Base-by-base conservation (phyloP, 345 rosid genomes). In the Gossypioides kirkii region DNA sequence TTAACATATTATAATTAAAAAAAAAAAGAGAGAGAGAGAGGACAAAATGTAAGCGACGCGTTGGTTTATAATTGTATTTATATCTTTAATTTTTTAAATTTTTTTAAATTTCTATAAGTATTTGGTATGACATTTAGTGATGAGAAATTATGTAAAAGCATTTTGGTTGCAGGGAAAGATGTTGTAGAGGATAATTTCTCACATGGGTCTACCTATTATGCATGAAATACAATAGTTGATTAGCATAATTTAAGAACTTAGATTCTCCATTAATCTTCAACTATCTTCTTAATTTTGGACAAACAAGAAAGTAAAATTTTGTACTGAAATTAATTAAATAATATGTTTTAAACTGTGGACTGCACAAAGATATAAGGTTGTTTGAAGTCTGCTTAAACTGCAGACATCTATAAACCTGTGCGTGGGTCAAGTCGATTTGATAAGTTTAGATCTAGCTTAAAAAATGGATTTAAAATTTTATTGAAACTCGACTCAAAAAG, bases 151-250 rank as follows among this genome's bases (percentile, higher is more conserved):
- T 2, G 43, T 61, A 8, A 2, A 61, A 32, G 8, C 6, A 4
- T 38, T 17, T 36, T 17, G 13, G 36, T 36, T 38, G 14, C 2
- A 61, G 3, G 3, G 4, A 36, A 61, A n/a, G 36, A 38, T 61
- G 45, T 36, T n/a, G 67, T 2, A n/a, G 67, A 62, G 46, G 67
- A 62, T 62, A 36, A 38, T 62, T 36, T 6, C 67, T 62, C 47
- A 62, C 3, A n/a, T 16, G 9, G 66, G 46, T 61, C 46, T 45
- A 36, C 66, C 23, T 17, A 45, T 45, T 36, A 17, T 38, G 25
- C 47, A 62, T 62, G 46, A 61, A 13, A 36, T 61, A 62, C 67
- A 38, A 61, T 38, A 36, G 67, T 61, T 62, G 2, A 38, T n/a
- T 62, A 10, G 14, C 38, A 13, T 36, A 36, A 38, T 26, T 9